Evolutionary conservation across 2,329 filamentous ascomycete species (phyloP), one percentile per base, ranked within the genome.

Genomic region (Fusarium tanahbumbuense): DNA sequence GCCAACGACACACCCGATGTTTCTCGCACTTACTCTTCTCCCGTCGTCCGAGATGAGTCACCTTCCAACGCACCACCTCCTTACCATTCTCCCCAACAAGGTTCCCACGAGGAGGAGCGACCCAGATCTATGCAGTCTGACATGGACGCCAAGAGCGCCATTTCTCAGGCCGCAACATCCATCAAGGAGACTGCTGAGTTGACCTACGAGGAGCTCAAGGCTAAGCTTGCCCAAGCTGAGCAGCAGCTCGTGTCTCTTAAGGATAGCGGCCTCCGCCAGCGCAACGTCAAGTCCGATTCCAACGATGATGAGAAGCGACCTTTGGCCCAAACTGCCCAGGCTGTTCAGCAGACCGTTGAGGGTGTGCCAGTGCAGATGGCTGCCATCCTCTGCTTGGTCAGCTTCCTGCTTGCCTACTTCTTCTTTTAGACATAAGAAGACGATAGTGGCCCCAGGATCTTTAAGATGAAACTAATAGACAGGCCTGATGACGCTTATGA

Each of bases 331-430:
- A 83, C 83, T 67, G 85, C 85, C 70, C 88, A 87, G 76, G 85
- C 85, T 74, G 84, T 83, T 67, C 85, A 83, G 77, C 86, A 82
- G 79, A 90, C 81, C 9, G 76, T 78, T 72, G 89, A 94, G 74
- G 95, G 96, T 23, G 95, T 99, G 6, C 91, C 96, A 1, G 89
- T 99, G 52, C 91, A 95, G 79, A 88, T 95, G 68, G 93, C 93
- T 46, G 95, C 96, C 23, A 84, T 89, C 23, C 84, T 99, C 45
- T 98, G 94, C 79, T 84, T 99, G 75, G 76, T 97, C 70, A 94
- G 93, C 84, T 99, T 99, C 84, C 82, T 99, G 77, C 87, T 98
- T 74, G 96, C 94, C 58, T 99, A 98, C 83, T 89, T 98, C 81
- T 94, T 99, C 85, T 99, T 99, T 82, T 99, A 90, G 86, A 58